These are phyloP conservation scores for Eragrostis nindensis DNA, from an alignment of 176 grass and related monocot species.

Conservation along the genomic window DNA sequence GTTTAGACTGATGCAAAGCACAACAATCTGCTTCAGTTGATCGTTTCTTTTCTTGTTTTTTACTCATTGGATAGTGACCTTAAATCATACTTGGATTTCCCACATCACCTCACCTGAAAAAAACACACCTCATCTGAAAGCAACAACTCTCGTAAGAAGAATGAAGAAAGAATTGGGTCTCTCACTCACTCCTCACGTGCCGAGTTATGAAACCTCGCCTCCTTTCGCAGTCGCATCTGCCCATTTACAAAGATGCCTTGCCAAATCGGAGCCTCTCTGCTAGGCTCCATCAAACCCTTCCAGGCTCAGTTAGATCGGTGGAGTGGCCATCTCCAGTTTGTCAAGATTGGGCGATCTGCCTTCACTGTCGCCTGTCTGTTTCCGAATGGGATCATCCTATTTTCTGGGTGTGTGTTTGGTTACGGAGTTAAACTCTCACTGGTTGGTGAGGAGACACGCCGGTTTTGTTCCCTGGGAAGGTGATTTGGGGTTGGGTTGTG, in stretches of 20 bases:
- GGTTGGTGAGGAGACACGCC: slow-evolving; percentile 16
- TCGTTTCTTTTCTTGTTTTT: not conserved
- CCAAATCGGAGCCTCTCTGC: not conserved
- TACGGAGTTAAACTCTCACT: slow-evolving; percentile 23
- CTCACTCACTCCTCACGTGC: slow-evolving; percentile 14
- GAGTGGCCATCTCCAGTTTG: not conserved
- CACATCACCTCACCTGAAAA: slow-evolving; percentile 24
- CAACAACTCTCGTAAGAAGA: not conserved
- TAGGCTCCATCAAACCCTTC: slow-evolving; percentile 15
- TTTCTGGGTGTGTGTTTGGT: slow-evolving; percentile 32
- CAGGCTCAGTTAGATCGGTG: not conserved
- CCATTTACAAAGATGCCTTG: not conserved
- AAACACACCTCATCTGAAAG: slow-evolving; percentile 3
- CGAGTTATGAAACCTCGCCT: slow-evolving; percentile 14
- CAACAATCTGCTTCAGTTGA: not conserved
- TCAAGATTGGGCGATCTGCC: slow-evolving; percentile 22
- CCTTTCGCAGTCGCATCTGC: slow-evolving; percentile 14
- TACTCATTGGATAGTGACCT: not conserved
- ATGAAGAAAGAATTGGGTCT: not conserved
- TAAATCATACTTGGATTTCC: slow-evolving; percentile 34
- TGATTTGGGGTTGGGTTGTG: slow-evolving; percentile 17
- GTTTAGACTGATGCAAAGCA: slow-evolving; percentile 22
- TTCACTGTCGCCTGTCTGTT: slow-evolving; percentile 20
- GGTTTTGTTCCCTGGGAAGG: not conserved
- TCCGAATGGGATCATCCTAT: not conserved